phyloP scores from a whole-genome alignment of 179 eudicot species.

The Actinidia polygama region DNA sequence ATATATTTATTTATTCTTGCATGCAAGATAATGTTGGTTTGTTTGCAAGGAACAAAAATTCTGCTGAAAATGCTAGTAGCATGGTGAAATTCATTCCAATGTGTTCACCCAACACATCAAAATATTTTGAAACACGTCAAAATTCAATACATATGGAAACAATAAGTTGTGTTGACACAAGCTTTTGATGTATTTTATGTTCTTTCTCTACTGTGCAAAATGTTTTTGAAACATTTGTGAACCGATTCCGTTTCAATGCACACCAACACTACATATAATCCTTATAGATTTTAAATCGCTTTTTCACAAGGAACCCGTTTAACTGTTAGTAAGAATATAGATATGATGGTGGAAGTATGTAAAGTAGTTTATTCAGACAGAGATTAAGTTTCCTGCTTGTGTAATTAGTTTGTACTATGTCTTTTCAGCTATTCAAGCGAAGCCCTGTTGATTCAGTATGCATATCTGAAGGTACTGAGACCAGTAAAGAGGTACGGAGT shows the following conservation, averaged over 20 bases:
- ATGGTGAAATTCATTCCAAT: background rate
- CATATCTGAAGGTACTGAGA: constrained; percentile 56
- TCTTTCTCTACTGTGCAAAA: background rate
- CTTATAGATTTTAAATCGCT: background rate
- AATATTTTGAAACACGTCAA: too few relatives aligned
- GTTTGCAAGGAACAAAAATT: too few relatives aligned
- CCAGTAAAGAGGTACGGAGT: constrained; percentile 57
- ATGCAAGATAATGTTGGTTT: background rate
- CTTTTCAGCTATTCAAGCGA: constrained; percentile 67
- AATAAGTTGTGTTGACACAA: too few relatives aligned
- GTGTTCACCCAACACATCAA: too few relatives aligned
- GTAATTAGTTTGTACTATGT: background rate
- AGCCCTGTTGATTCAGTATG: constrained; percentile 60
- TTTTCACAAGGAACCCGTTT: background rate
- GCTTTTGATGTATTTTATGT: background rate
- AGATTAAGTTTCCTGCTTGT: background rate
- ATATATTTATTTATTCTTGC: background rate
- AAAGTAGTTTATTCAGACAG: background rate
- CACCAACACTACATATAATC: too few relatives aligned
- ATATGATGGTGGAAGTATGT: background rate
- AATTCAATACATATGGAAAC: too few relatives aligned
- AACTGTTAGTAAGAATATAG: background rate
- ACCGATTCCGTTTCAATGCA: too few relatives aligned
- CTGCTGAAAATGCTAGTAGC: background rate
- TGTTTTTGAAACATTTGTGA: too few relatives aligned